These are phyloP conservation scores for Aspergillus pseudotamarii DNA, from an alignment of 2,329 filamentous ascomycete genomes.

Conservation along the genomic window DNA sequence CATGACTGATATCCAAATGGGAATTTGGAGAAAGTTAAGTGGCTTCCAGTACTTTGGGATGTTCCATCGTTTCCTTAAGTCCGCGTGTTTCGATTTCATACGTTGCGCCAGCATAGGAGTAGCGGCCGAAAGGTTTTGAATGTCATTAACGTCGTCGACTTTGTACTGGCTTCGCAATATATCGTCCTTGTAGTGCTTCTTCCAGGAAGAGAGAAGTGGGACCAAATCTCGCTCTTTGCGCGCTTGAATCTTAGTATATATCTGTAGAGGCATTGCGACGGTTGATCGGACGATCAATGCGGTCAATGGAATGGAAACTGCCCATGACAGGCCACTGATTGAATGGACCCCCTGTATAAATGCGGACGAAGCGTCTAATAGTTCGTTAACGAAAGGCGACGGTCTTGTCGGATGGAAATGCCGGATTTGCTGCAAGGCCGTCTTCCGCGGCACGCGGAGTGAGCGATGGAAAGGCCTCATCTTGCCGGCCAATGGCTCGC, in stretches of 20 bases:
- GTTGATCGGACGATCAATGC: conserved; percentile 54
- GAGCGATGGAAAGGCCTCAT: conserved; percentile 21
- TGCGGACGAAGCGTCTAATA: conserved; percentile 48
- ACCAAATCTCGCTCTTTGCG: conserved; percentile 45
- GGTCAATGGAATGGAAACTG: conserved; percentile 56
- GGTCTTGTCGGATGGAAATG: conserved; percentile 55
- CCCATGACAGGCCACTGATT: conserved; percentile 56
- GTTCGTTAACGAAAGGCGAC: conserved; percentile 45
- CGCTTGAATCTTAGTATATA: conserved; percentile 45
- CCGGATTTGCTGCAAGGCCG: conserved; percentile 36
- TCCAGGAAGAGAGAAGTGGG: conserved; percentile 48
- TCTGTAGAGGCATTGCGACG: conserved; percentile 52
- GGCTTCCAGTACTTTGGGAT: conserved; percentile 38
- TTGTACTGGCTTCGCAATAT: background rate
- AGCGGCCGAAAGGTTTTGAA: conserved; percentile 15
- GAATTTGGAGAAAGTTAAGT: conserved; percentile 44
- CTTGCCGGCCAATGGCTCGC: background rate
- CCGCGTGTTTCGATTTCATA: conserved; percentile 25
- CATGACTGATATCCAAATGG: conserved; percentile 51
- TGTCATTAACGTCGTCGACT: too few relatives aligned
- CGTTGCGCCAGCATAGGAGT: conserved; percentile 24
- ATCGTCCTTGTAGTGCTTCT: conserved; percentile 16
- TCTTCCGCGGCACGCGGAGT: conserved; percentile 11
- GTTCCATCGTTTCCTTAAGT: conserved; percentile 38
- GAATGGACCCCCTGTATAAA: conserved; percentile 56